Evolutionary conservation across 129 eudicot genomes (phyloP).

Genomic region (Mikania micrantha): DNA sequence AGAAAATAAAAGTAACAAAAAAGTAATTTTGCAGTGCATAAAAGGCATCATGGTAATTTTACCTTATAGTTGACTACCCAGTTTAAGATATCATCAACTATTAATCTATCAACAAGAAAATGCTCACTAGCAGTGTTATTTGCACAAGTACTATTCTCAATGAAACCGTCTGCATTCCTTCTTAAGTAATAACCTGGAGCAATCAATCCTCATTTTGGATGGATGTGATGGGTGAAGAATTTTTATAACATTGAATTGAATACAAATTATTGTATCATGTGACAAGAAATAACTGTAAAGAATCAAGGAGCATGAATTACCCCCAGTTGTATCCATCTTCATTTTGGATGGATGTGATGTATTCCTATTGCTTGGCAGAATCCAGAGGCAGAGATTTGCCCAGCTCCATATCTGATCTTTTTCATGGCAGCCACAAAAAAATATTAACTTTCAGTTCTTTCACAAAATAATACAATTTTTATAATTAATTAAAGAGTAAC

Average conservation of each 20-base stretch:
- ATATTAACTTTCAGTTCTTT: not conserved
- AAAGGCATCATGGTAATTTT: not conserved
- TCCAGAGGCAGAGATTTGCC: no score
- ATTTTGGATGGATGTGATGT: no score
- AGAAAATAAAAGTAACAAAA: not conserved
- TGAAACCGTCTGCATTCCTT: slow-evolving; percentile 65
- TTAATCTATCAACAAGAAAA: no score
- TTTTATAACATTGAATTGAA: not conserved
- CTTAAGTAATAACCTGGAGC: no score
- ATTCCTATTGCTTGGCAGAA: no score
- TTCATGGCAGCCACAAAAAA: slow-evolving; percentile 12
- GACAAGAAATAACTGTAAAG: not conserved
- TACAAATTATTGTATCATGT: not conserved
- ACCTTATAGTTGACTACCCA: no score
- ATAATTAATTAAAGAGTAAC: not conserved
- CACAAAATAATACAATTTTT: not conserved
- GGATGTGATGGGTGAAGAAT: not conserved
- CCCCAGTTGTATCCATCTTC: no score
- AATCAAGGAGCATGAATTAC: slow-evolving; percentile 30
- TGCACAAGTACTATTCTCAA: slow-evolving; percentile 75
- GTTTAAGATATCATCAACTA: no score
- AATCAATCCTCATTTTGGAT: slow-evolving; percentile 95
- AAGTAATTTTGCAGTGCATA: not conserved
- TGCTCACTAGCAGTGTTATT: slow-evolving; percentile 98
- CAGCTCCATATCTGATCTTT: slow-evolving; percentile 51